Evolutionary conservation across 2,329 filamentous ascomycete species (phyloP).

Genomic region (Botryotinia globosa): DNA sequence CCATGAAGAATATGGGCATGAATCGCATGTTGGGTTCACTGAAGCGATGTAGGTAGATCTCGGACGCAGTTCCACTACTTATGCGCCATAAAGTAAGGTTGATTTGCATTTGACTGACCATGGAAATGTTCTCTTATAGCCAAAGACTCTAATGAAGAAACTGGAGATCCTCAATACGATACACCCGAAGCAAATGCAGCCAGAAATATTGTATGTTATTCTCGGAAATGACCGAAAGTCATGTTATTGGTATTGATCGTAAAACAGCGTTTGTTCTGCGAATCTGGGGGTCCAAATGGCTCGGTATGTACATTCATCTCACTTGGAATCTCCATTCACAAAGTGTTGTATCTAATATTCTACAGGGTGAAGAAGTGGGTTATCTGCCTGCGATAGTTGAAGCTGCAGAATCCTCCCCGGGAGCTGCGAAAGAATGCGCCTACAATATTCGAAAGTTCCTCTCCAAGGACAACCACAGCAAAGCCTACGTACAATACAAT

Average conservation of each 20-base stretch:
- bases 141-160: slow-evolving; percentile 25
- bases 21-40: slow-evolving; percentile 38
- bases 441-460: slow-evolving; percentile 79
- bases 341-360: slow-evolving; percentile 17
- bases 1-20: slow-evolving; percentile 39
- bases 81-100: slow-evolving; percentile 1
- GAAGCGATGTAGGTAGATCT: slow-evolving; percentile 30
- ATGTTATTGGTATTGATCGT: slow-evolving; percentile 27
- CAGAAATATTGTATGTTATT: slow-evolving; percentile 60
- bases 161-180: slow-evolving; percentile 44
- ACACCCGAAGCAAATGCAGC: slow-evolving; percentile 65
- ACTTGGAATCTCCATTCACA: neutral
- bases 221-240: slow-evolving; percentile 18
- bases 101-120: slow-evolving; percentile 6
- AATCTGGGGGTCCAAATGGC: slow-evolving; percentile 62
- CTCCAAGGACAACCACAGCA: slow-evolving; percentile 63
- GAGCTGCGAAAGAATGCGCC: slow-evolving; percentile 78
- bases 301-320: slow-evolving; percentile 44
- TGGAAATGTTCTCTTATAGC: slow-evolving; percentile 15
- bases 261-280: slow-evolving; percentile 72
- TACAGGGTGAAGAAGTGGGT: slow-evolving; percentile 81
- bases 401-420: slow-evolving; percentile 85
- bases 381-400: slow-evolving; percentile 94
- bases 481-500: slow-evolving; percentile 83
- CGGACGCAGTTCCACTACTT: slow-evolving; percentile 24